These are phyloP conservation scores for Discostella stelligera DNA, from an alignment of 352 stramenopile genomes.

Conservation along the genomic window DNA sequence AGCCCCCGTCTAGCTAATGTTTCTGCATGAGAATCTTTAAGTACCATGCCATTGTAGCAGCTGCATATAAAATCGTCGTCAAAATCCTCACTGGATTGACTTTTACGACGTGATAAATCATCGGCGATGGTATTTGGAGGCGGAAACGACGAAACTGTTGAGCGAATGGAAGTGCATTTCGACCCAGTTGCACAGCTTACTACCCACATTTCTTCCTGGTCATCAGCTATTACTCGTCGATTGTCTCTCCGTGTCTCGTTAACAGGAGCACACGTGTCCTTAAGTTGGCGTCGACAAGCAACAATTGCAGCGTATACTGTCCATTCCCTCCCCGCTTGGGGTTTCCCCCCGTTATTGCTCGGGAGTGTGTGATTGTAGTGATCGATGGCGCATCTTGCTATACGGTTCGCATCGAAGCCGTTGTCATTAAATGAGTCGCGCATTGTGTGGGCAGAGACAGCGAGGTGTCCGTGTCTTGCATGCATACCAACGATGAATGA, in stretches of 20 bases:
- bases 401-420: conserved; percentile 25
- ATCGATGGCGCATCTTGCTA: conserved; percentile 50
- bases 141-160: conserved; percentile 34
- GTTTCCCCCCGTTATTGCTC: conserved; percentile 65
- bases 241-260: conserved; percentile 5
- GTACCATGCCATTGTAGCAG: conserved; percentile 79
- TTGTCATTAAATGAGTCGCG: background rate
- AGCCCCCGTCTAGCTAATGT: conserved; percentile 87
- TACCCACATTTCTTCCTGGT: conserved; percentile 43
- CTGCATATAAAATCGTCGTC: conserved; percentile 70
- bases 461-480: too few species aligned
- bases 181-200: conserved; percentile 70
- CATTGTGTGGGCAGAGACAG: background rate
- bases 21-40: conserved; percentile 93
- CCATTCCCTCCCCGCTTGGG: conserved; percentile 64
- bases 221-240: background rate
- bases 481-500: too few species aligned
- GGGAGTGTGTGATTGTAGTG: conserved; percentile 55
- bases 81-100: background rate
- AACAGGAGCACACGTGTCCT: conserved; percentile 2
- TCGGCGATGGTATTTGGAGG: background rate
- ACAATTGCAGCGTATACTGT: conserved; percentile 77
- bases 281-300: conserved; percentile 24
- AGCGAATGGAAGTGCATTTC: conserved; percentile 65
- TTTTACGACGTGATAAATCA: background rate